These are phyloP conservation scores for Aureoboletus auriporus DNA, from an alignment of 768 basidiomycete genomes.

Conservation along the genomic window DNA sequence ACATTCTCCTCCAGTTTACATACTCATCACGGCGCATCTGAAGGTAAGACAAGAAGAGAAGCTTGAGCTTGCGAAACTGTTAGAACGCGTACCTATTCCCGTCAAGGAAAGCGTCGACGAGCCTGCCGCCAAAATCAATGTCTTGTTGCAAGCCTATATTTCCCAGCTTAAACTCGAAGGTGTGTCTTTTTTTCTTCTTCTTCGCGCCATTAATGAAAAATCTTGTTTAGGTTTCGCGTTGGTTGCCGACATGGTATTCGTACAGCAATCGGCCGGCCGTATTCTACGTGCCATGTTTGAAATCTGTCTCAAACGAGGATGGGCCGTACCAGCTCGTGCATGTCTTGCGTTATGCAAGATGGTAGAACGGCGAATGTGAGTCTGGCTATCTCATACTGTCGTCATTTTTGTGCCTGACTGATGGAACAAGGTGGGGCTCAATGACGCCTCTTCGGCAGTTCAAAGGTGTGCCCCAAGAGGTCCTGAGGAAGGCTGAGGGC, in stretches of 20 bases:
- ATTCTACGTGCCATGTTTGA: constrained; percentile 97
- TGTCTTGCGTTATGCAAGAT: constrained; percentile 95
- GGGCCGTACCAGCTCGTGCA: constrained; percentile 90
- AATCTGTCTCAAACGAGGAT: constrained; percentile 96
- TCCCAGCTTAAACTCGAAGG: constrained; percentile 92
- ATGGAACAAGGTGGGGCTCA: constrained; percentile 76
- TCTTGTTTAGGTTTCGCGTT: constrained; percentile 62
- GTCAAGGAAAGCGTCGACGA: constrained; percentile 97
- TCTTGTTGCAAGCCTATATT: constrained; percentile 90
- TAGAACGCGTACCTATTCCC: constrained; percentile 95
- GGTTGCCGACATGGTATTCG: constrained; percentile 92
- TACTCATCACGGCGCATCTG: neutral
- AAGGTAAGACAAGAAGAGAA: constrained; percentile 80
- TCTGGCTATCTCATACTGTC: neutral
- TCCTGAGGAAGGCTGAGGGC: constrained; percentile 87
- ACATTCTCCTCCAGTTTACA: neutral
- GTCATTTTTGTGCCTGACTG: neutral
- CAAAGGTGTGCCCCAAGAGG: constrained; percentile 82
- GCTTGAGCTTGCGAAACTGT: constrained; percentile 80
- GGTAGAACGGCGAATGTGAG: constrained; percentile 82
- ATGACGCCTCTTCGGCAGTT: constrained; percentile 98
- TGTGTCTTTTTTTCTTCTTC: constrained; percentile 13
- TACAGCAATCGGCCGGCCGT: constrained; percentile 96
- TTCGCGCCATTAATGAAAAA: neutral
- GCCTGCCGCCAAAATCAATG: constrained; percentile 95